These are phyloP conservation scores for Sporisorium iseilematis-ciliati DNA, from an alignment of 1,284 basidiomycete genomes.

Conservation along the genomic window DNA sequence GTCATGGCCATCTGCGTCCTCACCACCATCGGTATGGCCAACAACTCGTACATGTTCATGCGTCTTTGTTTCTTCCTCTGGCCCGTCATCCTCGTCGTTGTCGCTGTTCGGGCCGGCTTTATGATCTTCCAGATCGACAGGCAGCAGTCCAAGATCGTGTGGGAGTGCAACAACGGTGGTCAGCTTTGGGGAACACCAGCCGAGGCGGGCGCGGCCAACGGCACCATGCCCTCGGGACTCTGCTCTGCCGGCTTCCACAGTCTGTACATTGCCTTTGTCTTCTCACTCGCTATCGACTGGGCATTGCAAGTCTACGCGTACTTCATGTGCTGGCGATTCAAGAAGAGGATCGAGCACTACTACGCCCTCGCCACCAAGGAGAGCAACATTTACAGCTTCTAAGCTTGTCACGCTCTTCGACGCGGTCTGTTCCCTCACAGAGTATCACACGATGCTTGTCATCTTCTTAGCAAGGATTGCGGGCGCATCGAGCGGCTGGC, in stretches of 20 bases:
- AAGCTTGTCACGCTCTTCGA: background rate
- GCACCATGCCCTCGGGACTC: constrained; percentile 75
- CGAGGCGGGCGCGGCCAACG: constrained; percentile 70
- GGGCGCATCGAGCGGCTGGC: constrained; percentile 1
- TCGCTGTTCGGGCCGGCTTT: constrained; percentile 77
- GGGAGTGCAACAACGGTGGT: constrained; percentile 81
- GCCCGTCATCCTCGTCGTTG: constrained; percentile 79
- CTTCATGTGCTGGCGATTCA: constrained; percentile 66
- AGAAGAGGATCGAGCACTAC: constrained; percentile 66
- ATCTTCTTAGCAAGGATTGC: background rate
- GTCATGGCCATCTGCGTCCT: constrained; percentile 75
- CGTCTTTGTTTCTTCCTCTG: constrained; percentile 79
- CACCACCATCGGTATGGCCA: constrained; percentile 77
- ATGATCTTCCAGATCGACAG: constrained; percentile 73
- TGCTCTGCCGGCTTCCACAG: constrained; percentile 77
- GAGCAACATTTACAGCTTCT: constrained; percentile 50
- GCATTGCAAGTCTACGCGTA: constrained; percentile 76
- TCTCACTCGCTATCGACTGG: constrained; percentile 77
- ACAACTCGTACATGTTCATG: constrained; percentile 80
- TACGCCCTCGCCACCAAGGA: constrained; percentile 53
- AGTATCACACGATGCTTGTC: constrained; percentile 4
- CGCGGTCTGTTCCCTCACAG: background rate
- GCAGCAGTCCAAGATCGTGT: constrained; percentile 75
- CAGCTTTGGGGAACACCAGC: constrained; percentile 77
- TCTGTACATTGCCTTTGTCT: constrained; percentile 78